Conservation (phyloP, 805 yeast species). For the Jamesozyma lodderae region DNA sequence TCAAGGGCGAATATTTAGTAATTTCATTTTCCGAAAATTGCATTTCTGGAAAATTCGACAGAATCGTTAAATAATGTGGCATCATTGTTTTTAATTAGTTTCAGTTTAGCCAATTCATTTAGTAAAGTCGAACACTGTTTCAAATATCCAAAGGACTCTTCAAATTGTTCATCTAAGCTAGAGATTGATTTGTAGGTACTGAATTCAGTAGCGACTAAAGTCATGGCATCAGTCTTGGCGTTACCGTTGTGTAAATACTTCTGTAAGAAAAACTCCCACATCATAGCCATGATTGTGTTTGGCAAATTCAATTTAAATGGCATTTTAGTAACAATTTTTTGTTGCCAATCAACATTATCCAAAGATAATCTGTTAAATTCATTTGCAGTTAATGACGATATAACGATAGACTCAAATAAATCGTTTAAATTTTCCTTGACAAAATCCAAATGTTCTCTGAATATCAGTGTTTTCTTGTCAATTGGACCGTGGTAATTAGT, state of each 20-base stretch:
- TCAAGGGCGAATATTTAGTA: too few relatives aligned
- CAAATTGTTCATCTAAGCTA: constrained; percentile 24
- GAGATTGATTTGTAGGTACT: constrained; percentile 24
- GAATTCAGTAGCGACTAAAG: constrained; percentile 23
- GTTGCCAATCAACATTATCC: constrained; percentile 47
- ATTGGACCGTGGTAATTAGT: constrained; percentile 60
- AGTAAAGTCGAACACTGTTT: constrained; percentile 15
- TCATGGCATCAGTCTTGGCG: constrained; percentile 25
- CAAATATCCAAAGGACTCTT: constrained; percentile 15
- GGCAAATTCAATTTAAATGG: constrained; percentile 56
- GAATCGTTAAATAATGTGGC: constrained; percentile 17
- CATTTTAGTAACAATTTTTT: constrained; percentile 40
- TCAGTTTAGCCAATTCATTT: constrained; percentile 12
- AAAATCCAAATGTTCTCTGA: constrained; percentile 54
- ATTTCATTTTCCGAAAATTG: constrained; percentile 7
- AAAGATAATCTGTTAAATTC: constrained; percentile 47
- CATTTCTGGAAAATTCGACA: constrained; percentile 15
- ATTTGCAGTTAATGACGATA: constrained; percentile 45
- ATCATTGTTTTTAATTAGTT: constrained; percentile 18
- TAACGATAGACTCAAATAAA: constrained; percentile 43
- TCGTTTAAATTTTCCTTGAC: constrained; percentile 43
- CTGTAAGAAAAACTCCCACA: constrained; percentile 30
- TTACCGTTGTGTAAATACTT: constrained; percentile 30
- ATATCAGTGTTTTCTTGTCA: constrained; percentile 54
- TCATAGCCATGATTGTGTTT: constrained; percentile 48